phyloP scores from a whole-genome alignment of 164 flowering plant genomes.

The Annona cherimola region DNA sequence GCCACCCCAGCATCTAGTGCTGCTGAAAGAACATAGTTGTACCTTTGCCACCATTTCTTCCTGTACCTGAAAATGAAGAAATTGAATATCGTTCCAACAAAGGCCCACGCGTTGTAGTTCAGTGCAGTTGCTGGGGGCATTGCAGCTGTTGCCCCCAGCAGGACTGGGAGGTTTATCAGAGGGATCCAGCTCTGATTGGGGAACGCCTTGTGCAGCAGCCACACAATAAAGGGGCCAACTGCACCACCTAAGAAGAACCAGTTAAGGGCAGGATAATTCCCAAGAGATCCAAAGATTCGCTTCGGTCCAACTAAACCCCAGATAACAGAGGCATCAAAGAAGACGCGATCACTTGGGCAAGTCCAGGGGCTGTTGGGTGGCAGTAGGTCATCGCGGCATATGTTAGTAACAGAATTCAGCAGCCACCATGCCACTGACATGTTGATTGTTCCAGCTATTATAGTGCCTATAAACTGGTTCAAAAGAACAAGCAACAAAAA shows the following conservation, averaged over 20 bases:
- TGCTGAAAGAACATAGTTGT: constrained; percentile 85
- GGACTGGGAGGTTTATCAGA: constrained; percentile 79
- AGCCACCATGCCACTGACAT: constrained; percentile 61
- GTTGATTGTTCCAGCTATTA: constrained; percentile 64
- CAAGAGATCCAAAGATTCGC: constrained; percentile 66
- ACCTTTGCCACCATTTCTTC: constrained; percentile 89
- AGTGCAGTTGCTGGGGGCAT: constrained; percentile 90
- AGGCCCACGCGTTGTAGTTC: constrained; percentile 76
- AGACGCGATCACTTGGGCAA: constrained; percentile 79
- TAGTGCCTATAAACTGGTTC: constrained; percentile 55
- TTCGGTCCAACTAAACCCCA: constrained; percentile 90
- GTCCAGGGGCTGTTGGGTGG: constrained; percentile 72
- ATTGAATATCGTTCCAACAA: constrained; percentile 80
- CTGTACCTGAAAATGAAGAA: constrained; percentile 70
- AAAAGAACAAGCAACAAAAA: background rate
- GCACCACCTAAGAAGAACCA: constrained; percentile 96
- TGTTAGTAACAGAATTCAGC: constrained; percentile 40
- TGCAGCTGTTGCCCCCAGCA: constrained; percentile 68
- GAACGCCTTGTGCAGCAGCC: constrained; percentile 72
- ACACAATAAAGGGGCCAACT: constrained; percentile 66
- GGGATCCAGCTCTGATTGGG: constrained; percentile 81
- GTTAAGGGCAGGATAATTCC: constrained; percentile 61
- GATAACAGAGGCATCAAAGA: constrained; percentile 91
- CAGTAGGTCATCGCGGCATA: constrained; percentile 49
- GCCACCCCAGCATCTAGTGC: constrained; percentile 93